A percentile compares a stretch with the other conserved stretches of the same genome.
phyloP scores from a whole-genome alignment of 768 basidiomycete genomes.

The Agrocybe praecox region DNA sequence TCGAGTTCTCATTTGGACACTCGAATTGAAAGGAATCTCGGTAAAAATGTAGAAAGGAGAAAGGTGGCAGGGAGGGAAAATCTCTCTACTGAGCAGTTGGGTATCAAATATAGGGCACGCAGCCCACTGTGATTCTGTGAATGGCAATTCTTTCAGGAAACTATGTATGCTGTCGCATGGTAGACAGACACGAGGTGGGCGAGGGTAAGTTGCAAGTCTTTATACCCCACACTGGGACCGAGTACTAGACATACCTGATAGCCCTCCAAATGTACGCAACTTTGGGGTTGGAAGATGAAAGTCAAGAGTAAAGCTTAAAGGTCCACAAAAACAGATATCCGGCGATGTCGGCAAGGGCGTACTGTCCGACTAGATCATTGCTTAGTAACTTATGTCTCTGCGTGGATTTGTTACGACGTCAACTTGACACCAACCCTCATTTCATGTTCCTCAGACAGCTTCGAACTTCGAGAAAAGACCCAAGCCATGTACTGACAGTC shows the following conservation, averaged over 20 bases:
- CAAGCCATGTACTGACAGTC: no score
- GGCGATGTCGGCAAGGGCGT: neutral
- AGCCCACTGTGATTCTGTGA: slow-evolving; percentile 4
- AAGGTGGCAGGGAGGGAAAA: neutral
- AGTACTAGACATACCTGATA: neutral
- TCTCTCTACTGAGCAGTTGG: neutral
- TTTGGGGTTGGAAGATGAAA: neutral
- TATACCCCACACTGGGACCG: neutral
- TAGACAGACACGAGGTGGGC: slow-evolving; percentile 6
- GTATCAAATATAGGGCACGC: slow-evolving; percentile 4
- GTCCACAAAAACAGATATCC: neutral
- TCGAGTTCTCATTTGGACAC: slow-evolving; percentile 1
- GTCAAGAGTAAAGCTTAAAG: neutral
- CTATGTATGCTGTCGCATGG: neutral
- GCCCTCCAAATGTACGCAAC: neutral
- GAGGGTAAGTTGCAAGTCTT: neutral
- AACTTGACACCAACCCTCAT: no score
- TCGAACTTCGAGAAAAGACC: no score
- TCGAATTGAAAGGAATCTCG: neutral
- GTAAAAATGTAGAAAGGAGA: neutral
- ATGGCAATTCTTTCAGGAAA: neutral
- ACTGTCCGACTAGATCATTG: no score
- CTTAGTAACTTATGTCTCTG: no score
- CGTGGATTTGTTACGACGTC: no score
- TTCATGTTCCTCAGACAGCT: no score